Evolutionary conservation across 1,284 basidiomycete genomes (phyloP), one percentile per base, ranked within the genome.

Genomic region (Sanghuangporus baumii): DNA sequence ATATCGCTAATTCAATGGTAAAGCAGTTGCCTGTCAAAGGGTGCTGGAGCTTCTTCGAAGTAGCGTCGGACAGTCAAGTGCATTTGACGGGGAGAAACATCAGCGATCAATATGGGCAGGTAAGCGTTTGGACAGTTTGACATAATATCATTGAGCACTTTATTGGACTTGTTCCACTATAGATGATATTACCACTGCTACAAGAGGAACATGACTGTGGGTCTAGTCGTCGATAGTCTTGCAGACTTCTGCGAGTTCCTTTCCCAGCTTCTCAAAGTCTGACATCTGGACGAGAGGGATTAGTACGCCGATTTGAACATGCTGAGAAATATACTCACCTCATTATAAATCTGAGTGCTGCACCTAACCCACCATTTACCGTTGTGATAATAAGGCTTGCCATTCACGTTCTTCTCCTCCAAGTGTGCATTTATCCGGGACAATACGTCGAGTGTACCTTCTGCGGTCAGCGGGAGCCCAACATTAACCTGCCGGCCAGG

Each of bases 281-380:
- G 76, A 76, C 1, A 84, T 65, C 84, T 85, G 62, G 31, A 38
- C 52, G 12, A 20, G 41, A 23, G 26, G 58, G 23, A 57, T 20
- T 41, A 41, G 37, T 16, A 6, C 26, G 26, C 3, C 26, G 26
- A 3, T 14, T 6, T 46, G 26, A 2, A n/a, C 16, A 46, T 46
- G 6, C 16, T 3, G 3, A 12, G 5, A 37, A 52, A 54, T 18
- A 38, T 16, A 76, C 81, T 31, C 65, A 89, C 87, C 75, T 91
- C 89, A 60, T 82, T 86, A 80, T 81, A 93, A 1, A 93, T 81
- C 71, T 93, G 91, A 7, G 79, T 83, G 64, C 86, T 87, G 70
- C 83, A 84, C 48, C 91, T 78, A 3, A 80, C 79, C 87, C 88
- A 92, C 87, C 87, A 91, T 34, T 74, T 78, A 0, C 79, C 81